Conservation (phyloP, 139 green algal genomes). For the Coelastrella sp. region DNA sequence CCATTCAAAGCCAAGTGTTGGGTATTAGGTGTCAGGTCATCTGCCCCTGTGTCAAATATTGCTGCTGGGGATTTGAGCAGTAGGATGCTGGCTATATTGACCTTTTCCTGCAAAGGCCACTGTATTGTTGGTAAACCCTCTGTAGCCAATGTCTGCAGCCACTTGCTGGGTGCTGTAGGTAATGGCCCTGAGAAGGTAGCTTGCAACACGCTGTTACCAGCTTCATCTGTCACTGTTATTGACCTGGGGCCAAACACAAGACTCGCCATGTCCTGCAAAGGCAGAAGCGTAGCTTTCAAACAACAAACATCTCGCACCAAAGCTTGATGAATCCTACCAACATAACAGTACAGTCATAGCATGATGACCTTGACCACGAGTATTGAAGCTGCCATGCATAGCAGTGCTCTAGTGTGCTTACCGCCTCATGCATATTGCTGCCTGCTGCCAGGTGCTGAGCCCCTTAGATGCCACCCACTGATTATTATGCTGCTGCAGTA, state of each 20-base stretch:
- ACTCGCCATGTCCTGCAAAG: neutral
- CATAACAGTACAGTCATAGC: too few relatives aligned
- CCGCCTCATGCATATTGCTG: too few relatives aligned
- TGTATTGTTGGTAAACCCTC: neutral
- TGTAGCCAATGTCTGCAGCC: neutral
- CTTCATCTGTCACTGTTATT: neutral
- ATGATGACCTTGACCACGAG: too few relatives aligned
- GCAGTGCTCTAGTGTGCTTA: too few relatives aligned
- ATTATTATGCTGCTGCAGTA: too few relatives aligned
- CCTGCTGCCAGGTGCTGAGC: too few relatives aligned
- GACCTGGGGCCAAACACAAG: neutral
- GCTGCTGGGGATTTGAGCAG: neutral
- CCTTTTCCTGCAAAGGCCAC: neutral
- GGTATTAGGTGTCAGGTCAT: neutral
- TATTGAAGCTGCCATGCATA: too few relatives aligned
- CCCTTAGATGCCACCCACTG: too few relatives aligned
- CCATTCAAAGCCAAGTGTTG: neutral
- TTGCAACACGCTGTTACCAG: neutral
- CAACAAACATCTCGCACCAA: too few relatives aligned
- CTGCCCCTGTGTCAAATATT: neutral
- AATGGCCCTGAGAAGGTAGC: neutral
- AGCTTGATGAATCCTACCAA: too few relatives aligned
- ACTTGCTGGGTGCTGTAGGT: neutral
- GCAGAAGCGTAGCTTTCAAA: too few relatives aligned
- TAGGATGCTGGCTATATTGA: too few relatives aligned